Conservation (phyloP, 352 stramenopile genomes). For the Globisporangium viniferum region DNA sequence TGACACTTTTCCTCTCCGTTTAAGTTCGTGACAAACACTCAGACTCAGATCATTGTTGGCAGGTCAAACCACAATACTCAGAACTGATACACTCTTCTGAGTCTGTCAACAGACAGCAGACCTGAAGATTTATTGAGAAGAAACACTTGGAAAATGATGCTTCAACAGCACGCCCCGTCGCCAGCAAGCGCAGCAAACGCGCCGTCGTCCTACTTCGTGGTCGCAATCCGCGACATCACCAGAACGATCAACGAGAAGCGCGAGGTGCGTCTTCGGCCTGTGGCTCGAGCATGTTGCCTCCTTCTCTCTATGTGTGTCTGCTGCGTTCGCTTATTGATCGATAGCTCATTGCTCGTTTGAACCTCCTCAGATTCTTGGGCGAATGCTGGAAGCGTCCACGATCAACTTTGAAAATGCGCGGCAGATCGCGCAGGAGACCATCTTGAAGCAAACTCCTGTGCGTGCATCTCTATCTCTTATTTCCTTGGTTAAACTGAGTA, state of each 20-base stretch:
- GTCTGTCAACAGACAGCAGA: not conserved
- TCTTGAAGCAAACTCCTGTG: conserved; percentile 63
- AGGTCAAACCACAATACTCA: not conserved
- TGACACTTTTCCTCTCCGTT: not conserved
- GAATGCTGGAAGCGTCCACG: conserved; percentile 60
- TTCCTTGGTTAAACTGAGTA: not conserved
- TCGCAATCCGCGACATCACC: conserved; percentile 54
- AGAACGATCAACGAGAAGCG: conserved; percentile 73
- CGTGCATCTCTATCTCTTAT: not conserved
- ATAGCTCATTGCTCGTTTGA: not conserved
- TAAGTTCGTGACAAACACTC: not conserved
- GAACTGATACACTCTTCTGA: not conserved
- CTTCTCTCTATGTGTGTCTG: not conserved
- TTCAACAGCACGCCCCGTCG: not conserved
- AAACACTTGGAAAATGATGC: not conserved
- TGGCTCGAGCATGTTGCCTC: too few species aligned
- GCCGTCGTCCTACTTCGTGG: conserved; percentile 33
- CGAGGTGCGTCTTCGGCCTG: conserved; percentile 29
- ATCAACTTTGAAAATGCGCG: conserved; percentile 55
- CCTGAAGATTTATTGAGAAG: not conserved
- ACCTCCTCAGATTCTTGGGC: conserved; percentile 43
- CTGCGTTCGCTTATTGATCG: not conserved
- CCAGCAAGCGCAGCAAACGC: not conserved
- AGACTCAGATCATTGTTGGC: not conserved
- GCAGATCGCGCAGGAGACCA: conserved; percentile 40